Base-by-base conservation (phyloP, 1,139 yeast genomes). In the Yamadazyma atlantica region DNA sequence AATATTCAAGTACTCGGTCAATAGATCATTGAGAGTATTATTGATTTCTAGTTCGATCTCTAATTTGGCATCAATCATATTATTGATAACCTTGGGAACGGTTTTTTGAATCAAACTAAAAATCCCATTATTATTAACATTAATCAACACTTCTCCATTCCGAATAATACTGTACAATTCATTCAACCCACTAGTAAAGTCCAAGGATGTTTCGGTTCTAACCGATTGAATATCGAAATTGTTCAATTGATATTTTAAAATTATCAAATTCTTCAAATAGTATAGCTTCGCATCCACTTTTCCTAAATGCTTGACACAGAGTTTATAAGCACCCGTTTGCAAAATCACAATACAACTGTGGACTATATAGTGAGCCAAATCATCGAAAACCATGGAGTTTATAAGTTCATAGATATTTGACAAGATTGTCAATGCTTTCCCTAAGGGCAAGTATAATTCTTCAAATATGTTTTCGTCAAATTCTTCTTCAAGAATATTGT, bases 321-420 rank as follows among this genome's bases (percentile, higher is more conserved):
- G 73, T 62, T 44, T 64, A 47, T 74, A 77, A 6, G 85, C 86
- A 26, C 64, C 50, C 54, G 68, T 57, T 65, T 75, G 57, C 73
- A 70, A 22, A 80, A 85, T 36, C 29, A 64, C 57, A 28, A 90
- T 74, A 50, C 95, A 84, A 34, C 85, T 78, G 54, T 87, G 96
- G 4, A 90, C 87, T 40, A 88, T 81, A 39, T 85, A 80, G 56
- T 89, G 96, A 0, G 97, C 96, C 45, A 90, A 62, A 54, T 88
- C 96, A 54, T 89, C 96, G 62, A 90, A 90, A 1, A 89, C 86
- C 8, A 77, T 67, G 1, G 85, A 78, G 46, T 83, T 82, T 18
- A 90, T 76, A 48, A 89, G 67, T 53, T 87, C 95, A 55, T 88
- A 86, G 16, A 90, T 83, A 53, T 80, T 85, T 17, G 90, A 82